Evolutionary conservation across 2,329 filamentous ascomycete genomes (phyloP).

Genomic region (Drechslerella coelobrocha): DNA sequence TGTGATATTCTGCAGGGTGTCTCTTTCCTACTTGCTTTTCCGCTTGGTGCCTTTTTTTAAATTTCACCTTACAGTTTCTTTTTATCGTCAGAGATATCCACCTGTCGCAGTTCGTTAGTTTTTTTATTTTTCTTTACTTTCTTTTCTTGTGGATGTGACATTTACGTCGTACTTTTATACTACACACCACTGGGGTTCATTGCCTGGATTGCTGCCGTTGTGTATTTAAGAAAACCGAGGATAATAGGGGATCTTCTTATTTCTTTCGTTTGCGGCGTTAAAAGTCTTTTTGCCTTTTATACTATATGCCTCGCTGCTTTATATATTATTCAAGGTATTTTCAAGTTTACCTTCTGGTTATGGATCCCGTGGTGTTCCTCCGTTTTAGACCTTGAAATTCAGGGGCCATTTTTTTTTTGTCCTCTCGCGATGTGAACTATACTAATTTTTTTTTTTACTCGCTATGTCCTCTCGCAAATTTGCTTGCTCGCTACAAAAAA

Average conservation of each 20-base stretch:
- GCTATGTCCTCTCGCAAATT: too few species aligned
- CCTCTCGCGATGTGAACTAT: too few species aligned
- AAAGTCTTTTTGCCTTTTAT: neutral
- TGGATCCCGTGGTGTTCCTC: too few species aligned
- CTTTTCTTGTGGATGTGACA: slow-evolving; percentile 22
- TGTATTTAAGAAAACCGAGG: neutral
- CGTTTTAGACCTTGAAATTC: too few species aligned
- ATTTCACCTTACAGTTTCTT: slow-evolving; percentile 3
- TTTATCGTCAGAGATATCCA: slow-evolving; percentile 33
- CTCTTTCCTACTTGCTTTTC: slow-evolving; percentile 23
- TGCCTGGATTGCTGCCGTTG: neutral
- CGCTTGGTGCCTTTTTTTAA: slow-evolving; percentile 14
- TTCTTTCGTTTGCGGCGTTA: neutral
- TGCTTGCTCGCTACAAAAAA: too few species aligned
- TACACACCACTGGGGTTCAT: neutral
- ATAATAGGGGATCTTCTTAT: neutral
- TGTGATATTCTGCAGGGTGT: too few species aligned
- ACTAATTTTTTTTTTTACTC: too few species aligned
- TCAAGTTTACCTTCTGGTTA: too few species aligned
- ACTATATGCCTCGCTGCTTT: neutral
- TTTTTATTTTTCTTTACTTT: slow-evolving; percentile 49
- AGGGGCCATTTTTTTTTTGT: too few species aligned
- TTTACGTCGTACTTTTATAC: slow-evolving; percentile 14
- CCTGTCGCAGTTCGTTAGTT: slow-evolving; percentile 19
- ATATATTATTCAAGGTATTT: neutral